A percentile compares a stretch with the other conserved stretches of the same genome.
Evolutionary conservation across 768 basidiomycete genomes (phyloP).

Genomic region (Leccinum boreale): DNA sequence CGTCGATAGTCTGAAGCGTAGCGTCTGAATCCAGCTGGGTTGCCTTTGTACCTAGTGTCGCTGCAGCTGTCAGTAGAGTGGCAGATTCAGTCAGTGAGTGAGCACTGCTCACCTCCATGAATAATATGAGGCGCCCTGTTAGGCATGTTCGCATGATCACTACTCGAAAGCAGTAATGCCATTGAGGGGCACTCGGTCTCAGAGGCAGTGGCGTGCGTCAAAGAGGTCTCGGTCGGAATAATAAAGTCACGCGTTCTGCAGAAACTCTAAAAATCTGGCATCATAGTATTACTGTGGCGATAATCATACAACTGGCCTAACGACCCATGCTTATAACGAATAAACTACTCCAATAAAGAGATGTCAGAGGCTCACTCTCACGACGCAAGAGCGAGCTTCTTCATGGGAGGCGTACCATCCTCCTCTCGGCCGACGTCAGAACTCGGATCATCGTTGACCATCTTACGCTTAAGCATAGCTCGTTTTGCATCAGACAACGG

Average conservation of each 20-base stretch:
- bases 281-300: slow-evolving; percentile 16
- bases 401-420: slow-evolving; percentile 59
- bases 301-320: slow-evolving; percentile 25
- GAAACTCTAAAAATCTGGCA: slow-evolving; percentile 1
- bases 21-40: slow-evolving; percentile 21
- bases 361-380: slow-evolving; percentile 21
- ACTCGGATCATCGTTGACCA: slow-evolving; percentile 45
- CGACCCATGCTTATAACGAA: slow-evolving; percentile 21
- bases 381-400: slow-evolving; percentile 56
- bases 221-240: background rate
- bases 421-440: slow-evolving; percentile 34
- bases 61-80: background rate
- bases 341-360: slow-evolving; percentile 35
- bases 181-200: background rate
- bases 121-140: background rate
- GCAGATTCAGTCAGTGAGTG: background rate
- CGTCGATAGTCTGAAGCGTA: slow-evolving; percentile 51
- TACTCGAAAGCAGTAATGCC: background rate
- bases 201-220: background rate
- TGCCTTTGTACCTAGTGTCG: background rate
- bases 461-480: slow-evolving; percentile 74
- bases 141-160: background rate
- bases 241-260: background rate
- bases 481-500: slow-evolving; percentile 52
- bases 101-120: slow-evolving; percentile 12